Conservation (phyloP, 139 green algal species). For the Deuterostichococcus epilithicus region DNA sequence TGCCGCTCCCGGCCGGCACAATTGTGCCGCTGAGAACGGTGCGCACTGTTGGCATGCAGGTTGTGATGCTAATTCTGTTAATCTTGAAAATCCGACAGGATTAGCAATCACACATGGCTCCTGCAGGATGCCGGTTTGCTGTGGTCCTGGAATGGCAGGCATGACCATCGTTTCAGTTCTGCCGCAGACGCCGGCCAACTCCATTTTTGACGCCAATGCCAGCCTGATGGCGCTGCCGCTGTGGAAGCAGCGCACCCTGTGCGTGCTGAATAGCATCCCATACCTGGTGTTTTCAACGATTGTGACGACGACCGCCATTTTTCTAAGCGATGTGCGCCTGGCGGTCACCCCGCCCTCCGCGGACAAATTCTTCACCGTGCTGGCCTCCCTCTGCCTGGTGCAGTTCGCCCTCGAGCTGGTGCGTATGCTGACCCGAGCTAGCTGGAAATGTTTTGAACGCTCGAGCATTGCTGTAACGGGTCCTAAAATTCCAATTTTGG, state of each 20-base stretch:
- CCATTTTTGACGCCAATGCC: background rate
- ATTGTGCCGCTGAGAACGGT: background rate
- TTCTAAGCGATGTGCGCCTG: conserved; percentile 78
- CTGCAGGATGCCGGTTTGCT: background rate
- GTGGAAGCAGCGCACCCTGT: background rate
- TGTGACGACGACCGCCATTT: conserved; percentile 72
- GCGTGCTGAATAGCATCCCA: background rate
- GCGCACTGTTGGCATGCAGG: too few species aligned
- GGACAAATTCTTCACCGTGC: conserved; percentile 64
- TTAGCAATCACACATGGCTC: too few species aligned
- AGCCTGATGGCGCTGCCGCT: background rate
- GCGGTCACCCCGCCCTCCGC: conserved; percentile 40
- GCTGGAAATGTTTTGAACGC: too few species aligned
- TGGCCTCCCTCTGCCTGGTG: conserved; percentile 11
- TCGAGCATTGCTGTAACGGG: too few species aligned
- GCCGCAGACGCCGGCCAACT: background rate
- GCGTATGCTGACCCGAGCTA: background rate
- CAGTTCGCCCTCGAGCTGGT: background rate
- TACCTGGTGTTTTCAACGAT: conserved; percentile 29
- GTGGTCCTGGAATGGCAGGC: background rate
- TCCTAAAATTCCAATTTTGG: background rate
- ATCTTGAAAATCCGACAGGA: too few species aligned
- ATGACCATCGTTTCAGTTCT: too few species aligned
- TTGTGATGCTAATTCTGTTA: too few species aligned
- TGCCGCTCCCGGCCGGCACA: background rate